Base-by-base conservation (phyloP, 345 rosid genomes). In the Citrus cavaleriei region DNA sequence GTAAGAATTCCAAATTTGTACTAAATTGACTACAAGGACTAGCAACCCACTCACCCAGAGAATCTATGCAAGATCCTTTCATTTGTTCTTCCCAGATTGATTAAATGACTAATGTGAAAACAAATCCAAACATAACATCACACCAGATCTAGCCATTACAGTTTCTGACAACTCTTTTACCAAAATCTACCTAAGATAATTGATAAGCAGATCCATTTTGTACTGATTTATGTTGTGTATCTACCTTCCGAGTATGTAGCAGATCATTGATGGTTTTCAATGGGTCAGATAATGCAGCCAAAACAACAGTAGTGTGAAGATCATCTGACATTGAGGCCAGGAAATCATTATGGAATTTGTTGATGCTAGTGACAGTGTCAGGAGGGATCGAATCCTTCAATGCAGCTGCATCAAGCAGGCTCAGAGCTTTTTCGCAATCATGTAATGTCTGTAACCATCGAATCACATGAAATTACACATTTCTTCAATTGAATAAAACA, bases 281-380 rank as follows among this genome's bases (percentile, higher is more conserved):
- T 16, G 97, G 97, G 46, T 94, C 98, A 59, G 99, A 94, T 75
- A 96, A 70, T 64, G 94, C 95, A 76, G 98, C 95, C 84, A 96
- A 85, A 72, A 95, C 84, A 63, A 85, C 93, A 0, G 98, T 89
- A 22, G 95, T 93, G 77, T 78, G 97, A 77, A 96, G 95, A 91
- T 96, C 97, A 94, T 96, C 97, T 7, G 91, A 91, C 98, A 96
- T 94, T 5, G 97, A 93, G 73, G 88, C 87, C 77, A 88, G 58
- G 64, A 89, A 90, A 49, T 88, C 88, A 75, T 87, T 80, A 55
- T 77, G 81, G 84, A 96, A 91, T 79, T 86, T 87, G 55, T 74
- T 82, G 70, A 91, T 83, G 78, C 74, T 58, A 61, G 83, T 79
- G 72, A 83, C 37, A 49, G 83, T 90, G 66, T 91, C 92, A 9